Conservation (phyloP, 441 rosid species). For the Hura crepitans region DNA sequence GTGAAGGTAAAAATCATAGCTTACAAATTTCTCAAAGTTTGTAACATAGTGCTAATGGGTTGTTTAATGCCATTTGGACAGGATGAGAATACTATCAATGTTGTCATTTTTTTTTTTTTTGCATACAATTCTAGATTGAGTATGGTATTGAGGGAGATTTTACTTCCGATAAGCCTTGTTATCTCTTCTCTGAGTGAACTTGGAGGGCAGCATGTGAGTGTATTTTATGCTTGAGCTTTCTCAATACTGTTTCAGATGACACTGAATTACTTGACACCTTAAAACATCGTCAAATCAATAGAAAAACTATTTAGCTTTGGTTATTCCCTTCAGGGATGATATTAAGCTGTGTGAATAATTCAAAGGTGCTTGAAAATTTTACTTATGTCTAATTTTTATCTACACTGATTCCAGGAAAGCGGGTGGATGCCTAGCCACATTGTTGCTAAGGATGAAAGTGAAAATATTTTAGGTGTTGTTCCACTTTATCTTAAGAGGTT, state of each 20-base stretch:
- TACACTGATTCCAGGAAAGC: constrained; percentile 56
- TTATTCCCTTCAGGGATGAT: not conserved
- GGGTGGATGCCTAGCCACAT: constrained; percentile 88
- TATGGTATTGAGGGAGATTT: not conserved
- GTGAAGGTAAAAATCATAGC: constrained; percentile 47
- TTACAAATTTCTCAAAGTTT: not conserved
- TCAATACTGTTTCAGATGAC: not conserved
- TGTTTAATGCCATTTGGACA: not conserved
- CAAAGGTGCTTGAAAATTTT: not conserved
- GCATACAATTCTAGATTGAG: not conserved
- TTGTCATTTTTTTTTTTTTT: not conserved
- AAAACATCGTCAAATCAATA: not conserved
- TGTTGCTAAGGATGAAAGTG: constrained; percentile 71
- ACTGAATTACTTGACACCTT: not conserved
- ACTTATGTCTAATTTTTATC: constrained; percentile 4
- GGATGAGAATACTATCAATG: not conserved
- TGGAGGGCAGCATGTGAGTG: not conserved
- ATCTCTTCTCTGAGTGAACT: not conserved
- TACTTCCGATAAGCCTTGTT: not conserved
- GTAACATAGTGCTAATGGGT: too few species aligned
- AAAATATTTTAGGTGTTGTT: constrained; percentile 66
- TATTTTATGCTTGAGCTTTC: not conserved
- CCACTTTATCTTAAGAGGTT: constrained; percentile 97
- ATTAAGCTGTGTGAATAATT: not conserved
- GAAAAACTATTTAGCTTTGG: not conserved